phyloP scores from a whole-genome alignment of 2,329 filamentous ascomycete species.

The Colletotrichum agaves region DNA sequence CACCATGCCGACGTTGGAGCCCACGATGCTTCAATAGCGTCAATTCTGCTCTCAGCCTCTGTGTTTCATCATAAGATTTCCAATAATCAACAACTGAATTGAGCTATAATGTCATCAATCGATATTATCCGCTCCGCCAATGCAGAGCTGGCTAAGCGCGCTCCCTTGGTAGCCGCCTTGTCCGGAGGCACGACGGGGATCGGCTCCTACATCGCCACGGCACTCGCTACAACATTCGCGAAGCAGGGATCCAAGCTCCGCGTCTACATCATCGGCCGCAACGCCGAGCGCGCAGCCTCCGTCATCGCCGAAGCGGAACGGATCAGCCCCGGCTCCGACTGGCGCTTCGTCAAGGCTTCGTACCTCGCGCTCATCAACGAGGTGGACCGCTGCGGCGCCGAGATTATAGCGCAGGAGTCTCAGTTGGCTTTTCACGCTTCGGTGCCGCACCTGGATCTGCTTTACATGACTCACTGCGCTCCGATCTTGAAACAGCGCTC shows the following conservation, averaged over 20 bases:
- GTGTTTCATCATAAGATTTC: not conserved
- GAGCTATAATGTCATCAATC: not conserved
- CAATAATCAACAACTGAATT: no score
- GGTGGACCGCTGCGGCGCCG: constrained; percentile 26
- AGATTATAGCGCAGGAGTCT: constrained; percentile 22
- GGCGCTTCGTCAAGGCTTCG: constrained; percentile 25
- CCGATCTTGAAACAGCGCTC: constrained; percentile 32
- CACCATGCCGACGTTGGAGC: not conserved
- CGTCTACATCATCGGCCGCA: constrained; percentile 36
- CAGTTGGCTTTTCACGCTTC: constrained; percentile 19
- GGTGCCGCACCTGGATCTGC: constrained; percentile 16
- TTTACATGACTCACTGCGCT: constrained; percentile 33
- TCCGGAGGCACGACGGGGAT: constrained; percentile 33
- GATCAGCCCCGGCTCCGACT: constrained; percentile 30
- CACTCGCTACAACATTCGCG: constrained; percentile 24
- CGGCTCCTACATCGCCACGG: constrained; percentile 27
- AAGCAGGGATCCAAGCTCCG: constrained; percentile 29
- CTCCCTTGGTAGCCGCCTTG: constrained; percentile 26
- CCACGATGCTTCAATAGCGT: not conserved
- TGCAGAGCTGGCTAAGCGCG: constrained; percentile 11
- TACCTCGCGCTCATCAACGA: constrained; percentile 29
- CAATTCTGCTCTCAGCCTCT: not conserved
- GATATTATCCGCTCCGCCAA: not conserved
- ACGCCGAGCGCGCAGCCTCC: constrained; percentile 11
- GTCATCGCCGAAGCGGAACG: constrained; percentile 16